Evolutionary conservation across 1,139 yeast genomes (phyloP).

Genomic region (Schwanniomyces etchellsii): DNA sequence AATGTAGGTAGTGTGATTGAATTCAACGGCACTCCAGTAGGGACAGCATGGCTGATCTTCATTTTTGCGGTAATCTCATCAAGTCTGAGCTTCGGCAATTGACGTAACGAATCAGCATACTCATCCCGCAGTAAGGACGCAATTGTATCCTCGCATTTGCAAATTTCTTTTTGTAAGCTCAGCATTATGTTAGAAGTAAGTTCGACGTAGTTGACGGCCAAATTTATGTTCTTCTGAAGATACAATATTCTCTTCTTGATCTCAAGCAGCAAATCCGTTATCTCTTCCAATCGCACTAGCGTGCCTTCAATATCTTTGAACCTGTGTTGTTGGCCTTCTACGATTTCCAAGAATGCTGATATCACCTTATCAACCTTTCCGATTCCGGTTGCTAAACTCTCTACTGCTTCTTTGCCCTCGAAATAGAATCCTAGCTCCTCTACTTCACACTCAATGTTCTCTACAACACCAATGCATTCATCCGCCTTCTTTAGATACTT

Average conservation of each 20-base stretch:
- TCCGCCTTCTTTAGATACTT: slow-evolving; percentile 19
- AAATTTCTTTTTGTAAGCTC: slow-evolving; percentile 47
- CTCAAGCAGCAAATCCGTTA: slow-evolving; percentile 35
- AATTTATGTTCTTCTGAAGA: slow-evolving; percentile 42
- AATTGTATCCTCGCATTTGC: slow-evolving; percentile 23
- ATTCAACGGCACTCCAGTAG: slow-evolving; percentile 12
- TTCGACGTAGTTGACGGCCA: slow-evolving; percentile 56
- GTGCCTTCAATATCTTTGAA: slow-evolving; percentile 7
- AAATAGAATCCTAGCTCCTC: slow-evolving; percentile 36
- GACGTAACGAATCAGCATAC: too few relatives aligned
- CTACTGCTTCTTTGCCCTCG: slow-evolving; percentile 42
- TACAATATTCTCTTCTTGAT: slow-evolving; percentile 31
- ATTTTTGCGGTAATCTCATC: slow-evolving; percentile 37
- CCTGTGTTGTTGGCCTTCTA: slow-evolving; percentile 15
- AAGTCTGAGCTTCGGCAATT: too few relatives aligned
- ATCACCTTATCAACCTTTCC: slow-evolving; percentile 44
- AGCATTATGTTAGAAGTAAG: slow-evolving; percentile 46
- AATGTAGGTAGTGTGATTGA: slow-evolving; percentile 28
- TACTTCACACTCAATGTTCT: not conserved
- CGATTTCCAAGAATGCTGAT: slow-evolving; percentile 27
- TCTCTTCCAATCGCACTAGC: slow-evolving; percentile 23
- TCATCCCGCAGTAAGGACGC: too few relatives aligned
- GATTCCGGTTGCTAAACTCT: slow-evolving; percentile 30
- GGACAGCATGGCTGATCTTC: slow-evolving; percentile 22
- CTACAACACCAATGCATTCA: not conserved